phyloP scores from a whole-genome alignment of 768 basidiomycete genomes.

The Dictyophora rubrovolvata region DNA sequence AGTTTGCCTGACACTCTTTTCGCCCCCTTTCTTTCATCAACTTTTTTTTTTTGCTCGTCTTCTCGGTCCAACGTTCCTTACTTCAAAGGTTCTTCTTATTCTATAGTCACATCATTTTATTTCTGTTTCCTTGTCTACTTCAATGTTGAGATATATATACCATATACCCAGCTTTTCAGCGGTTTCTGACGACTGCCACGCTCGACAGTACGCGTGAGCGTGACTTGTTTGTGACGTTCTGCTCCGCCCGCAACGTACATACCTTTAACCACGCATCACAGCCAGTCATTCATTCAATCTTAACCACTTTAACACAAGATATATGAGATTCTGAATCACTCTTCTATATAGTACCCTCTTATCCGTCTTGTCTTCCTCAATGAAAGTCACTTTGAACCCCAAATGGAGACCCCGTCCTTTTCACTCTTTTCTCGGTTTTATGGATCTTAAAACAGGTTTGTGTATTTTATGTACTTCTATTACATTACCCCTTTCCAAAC shows the following conservation, averaged over 20 bases:
- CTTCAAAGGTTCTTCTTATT: background rate
- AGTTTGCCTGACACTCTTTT: too few species aligned
- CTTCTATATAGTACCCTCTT: background rate
- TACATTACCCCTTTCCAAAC: background rate
- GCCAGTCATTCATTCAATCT: too few species aligned
- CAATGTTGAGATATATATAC: background rate
- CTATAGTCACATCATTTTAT: background rate
- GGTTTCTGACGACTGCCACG: too few species aligned
- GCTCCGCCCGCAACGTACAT: too few species aligned
- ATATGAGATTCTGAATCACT: too few species aligned
- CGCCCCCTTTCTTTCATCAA: too few species aligned
- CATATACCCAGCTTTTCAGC: background rate
- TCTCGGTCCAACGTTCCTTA: background rate
- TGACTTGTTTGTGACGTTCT: too few species aligned
- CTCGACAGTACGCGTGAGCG: too few species aligned
- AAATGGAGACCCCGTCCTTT: slow-evolving; percentile 80
- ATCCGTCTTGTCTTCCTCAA: slow-evolving; percentile 16
- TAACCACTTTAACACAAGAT: too few species aligned
- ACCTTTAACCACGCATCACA: too few species aligned
- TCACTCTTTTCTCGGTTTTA: slow-evolving; percentile 70
- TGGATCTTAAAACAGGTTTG: slow-evolving; percentile 83
- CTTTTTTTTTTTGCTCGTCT: background rate
- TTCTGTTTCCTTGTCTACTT: background rate
- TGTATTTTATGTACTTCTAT: background rate
- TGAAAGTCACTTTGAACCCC: slow-evolving; percentile 75